Evolutionary conservation across 2,329 filamentous ascomycete species (phyloP).

Genomic region (Ceratocystis papillata): DNA sequence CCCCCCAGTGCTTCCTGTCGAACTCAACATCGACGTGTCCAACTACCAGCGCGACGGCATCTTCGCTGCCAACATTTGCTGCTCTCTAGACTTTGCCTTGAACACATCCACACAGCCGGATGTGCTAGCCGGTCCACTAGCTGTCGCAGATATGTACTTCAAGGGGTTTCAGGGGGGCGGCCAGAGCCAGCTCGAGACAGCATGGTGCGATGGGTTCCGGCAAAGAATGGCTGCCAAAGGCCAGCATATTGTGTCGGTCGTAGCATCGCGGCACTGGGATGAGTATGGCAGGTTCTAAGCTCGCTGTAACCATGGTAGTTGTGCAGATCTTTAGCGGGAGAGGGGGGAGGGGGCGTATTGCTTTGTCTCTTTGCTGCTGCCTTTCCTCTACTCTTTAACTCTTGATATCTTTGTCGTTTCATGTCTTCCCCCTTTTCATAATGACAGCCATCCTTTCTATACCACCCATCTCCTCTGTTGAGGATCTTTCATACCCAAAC

Average conservation of each 20-base stretch:
- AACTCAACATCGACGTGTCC: conserved; percentile 35
- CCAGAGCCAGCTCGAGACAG: conserved; percentile 36
- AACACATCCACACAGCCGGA: conserved; percentile 38
- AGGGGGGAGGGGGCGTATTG: neutral
- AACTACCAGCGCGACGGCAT: conserved; percentile 38
- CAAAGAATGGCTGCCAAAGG: conserved; percentile 34
- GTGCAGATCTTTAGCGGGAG: neutral
- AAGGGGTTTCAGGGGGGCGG: conserved; percentile 33
- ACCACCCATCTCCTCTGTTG: neutral
- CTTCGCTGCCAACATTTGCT: conserved; percentile 41
- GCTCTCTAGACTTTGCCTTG: conserved; percentile 41
- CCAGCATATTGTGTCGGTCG: conserved; percentile 35
- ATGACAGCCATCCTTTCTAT: neutral
- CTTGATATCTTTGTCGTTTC: neutral
- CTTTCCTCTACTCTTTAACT: neutral
- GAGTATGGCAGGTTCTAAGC: conserved; percentile 22
- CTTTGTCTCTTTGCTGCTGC: neutral
- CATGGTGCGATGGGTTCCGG: conserved; percentile 41
- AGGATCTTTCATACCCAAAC: neutral
- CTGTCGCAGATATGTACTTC: conserved; percentile 37
- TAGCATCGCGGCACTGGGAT: conserved; percentile 33
- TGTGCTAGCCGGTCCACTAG: conserved; percentile 37
- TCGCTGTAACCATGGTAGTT: neutral
- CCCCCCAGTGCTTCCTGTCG: conserved; percentile 32
- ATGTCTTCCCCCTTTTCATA: neutral